These are phyloP conservation scores for Chaetothyriales sp. DNA, from an alignment of 2,329 filamentous ascomycete genomes.

Conservation along the genomic window DNA sequence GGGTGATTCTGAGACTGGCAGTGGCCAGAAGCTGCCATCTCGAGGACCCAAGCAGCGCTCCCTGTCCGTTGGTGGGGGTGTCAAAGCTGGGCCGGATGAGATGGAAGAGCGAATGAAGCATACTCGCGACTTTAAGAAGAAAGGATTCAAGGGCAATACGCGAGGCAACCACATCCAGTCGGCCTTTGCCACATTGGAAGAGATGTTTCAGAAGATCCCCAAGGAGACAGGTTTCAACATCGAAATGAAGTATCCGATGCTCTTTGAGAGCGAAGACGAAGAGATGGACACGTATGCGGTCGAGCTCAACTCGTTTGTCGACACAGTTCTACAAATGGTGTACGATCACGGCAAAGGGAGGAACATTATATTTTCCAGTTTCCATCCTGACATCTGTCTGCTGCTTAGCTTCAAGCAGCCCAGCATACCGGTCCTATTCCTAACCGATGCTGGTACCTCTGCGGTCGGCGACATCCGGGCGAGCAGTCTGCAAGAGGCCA, in stretches of 20 bases:
- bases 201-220: slow-evolving; percentile 75
- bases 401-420: slow-evolving; percentile 94
- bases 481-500: slow-evolving; percentile 82
- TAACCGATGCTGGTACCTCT: slow-evolving; percentile 73
- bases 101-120: slow-evolving; percentile 85
- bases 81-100: slow-evolving; percentile 31
- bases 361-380: slow-evolving; percentile 94
- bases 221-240: slow-evolving; percentile 88
- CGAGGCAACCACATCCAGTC: slow-evolving; percentile 90
- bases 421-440: slow-evolving; percentile 85
- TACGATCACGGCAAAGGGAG: slow-evolving; percentile 69
- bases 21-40: slow-evolving; percentile 15
- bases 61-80: slow-evolving; percentile 43
- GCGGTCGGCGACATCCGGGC: slow-evolving; percentile 79
- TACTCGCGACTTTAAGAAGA: slow-evolving; percentile 83
- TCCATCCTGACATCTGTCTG: slow-evolving; percentile 93
- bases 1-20: slow-evolving; percentile 9
- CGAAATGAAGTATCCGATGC: slow-evolving; percentile 98
- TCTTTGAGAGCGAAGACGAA: slow-evolving; percentile 85
- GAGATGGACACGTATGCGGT: slow-evolving; percentile 95
- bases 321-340: slow-evolving; percentile 77
- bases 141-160: slow-evolving; percentile 91
- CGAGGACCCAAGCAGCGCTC: slow-evolving; percentile 33
- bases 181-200: slow-evolving; percentile 86
- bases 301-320: slow-evolving; percentile 90